Base-by-base conservation (phyloP, 2,329 filamentous ascomycete genomes). In the Aspergillaceae sp. region DNA sequence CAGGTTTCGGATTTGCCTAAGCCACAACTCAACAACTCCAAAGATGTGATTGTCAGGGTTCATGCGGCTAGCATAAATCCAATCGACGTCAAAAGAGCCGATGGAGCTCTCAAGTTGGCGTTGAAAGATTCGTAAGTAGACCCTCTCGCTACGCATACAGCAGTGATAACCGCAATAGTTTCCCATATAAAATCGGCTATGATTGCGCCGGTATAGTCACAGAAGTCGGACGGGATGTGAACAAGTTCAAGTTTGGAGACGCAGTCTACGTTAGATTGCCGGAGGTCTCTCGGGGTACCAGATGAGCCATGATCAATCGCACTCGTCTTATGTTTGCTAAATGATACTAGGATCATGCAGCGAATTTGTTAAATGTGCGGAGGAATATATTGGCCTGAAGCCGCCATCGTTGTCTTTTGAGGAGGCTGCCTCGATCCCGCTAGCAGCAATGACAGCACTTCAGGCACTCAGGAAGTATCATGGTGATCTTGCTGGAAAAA, bases 401-500 rank as follows among this genome's bases (percentile, higher is more conserved):
- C 72, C 73, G 0, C 56, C 55, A 7, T 62, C 59, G 29, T 45
- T 74, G 4, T 66, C 67, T 1, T 71, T 73, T 45, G 61, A 62
- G 29, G 65, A 71, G 32, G 71, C 72, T 28, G 68, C 70, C 8
- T 68, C 69, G 0, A 62, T 74, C 19, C 70, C 67, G 2, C 60
- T 66, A 7, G 58, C 64, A 3, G 62, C 62, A 1, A 54, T 72
- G n/a, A 75, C 73, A 2, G 69, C 72, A 0, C 58, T 70, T 26
- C 74, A 78, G 54, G 55, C 60, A 27, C 62, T 77, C 36, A 62
- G 60, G 33, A 63, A 59, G 2, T 74, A 67, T 0, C 49, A 74
- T 30, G 70, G 69, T n/a, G 68, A 66, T 11, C 66, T 79, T 0
- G 58, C 68, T 19, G 75, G 74, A 6, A 75, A 74, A 60, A 77